Base-by-base conservation (phyloP, 805 yeast species). In the Pichia scutulata region DNA sequence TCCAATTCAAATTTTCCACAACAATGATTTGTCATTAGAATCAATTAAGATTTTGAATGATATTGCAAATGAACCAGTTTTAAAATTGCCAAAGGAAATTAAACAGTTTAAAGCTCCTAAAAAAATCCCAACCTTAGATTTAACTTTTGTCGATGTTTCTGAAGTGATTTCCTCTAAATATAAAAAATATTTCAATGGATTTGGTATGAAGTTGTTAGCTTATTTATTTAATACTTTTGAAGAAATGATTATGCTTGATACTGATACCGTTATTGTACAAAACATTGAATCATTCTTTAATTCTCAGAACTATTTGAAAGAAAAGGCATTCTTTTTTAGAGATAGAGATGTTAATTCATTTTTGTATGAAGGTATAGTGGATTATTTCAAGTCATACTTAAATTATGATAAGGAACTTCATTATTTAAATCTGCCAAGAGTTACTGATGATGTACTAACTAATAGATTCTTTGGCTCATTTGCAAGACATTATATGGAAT, bases 191-290 rank as follows among this genome's bases (percentile, higher is more conserved):
- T 67, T 63, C 54, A 49, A 47, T 30, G 54, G 59, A 26, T 67
- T 63, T 57, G 64, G 69, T 30, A 67, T 62, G 64, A 83, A 82
- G 60, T 71, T 82, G 62, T 58, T 81, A 30, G 84, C 86, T 1
- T 69, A 76, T 24, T 53, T 79, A 37, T 82, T 82, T 62, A 81
- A 75, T 53, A 73, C 82, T 1, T 79, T 75, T 58, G 80, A 77
- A 55, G 82, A 79, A 49, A 72, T 71, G 64, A 69, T 80, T 39
- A 62, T 79, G 55, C 57, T 80, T 52, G 84, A 80, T 62, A 77
- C 83, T 4, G 83, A 78, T 59, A 64, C 76, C 0, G 70, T 74
- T 37, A 70, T 67, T 14, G 57, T 73, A 44, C 56, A 69, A 16
- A 67, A 74, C 2, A 59, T 67, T 13, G 56, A 57, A n/a, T 52